Conservation (phyloP, 495 filamentous ascomycete species). For the Acidomyces sp. region DNA sequence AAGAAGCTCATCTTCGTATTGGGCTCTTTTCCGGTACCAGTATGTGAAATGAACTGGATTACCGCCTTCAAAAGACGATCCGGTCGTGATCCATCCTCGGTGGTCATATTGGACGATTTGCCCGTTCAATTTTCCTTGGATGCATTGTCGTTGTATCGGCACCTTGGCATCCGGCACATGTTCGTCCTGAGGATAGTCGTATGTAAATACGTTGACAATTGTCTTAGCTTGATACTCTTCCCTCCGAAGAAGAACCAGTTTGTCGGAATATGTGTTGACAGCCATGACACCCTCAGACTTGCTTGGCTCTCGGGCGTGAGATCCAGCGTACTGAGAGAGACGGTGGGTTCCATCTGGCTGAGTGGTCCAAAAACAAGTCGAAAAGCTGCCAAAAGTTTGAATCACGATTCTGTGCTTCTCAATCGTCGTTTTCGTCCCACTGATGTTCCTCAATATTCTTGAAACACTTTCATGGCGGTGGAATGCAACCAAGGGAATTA, state of each 20-base stretch:
- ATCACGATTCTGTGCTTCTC: slow-evolving; percentile 35
- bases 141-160: slow-evolving; percentile 37
- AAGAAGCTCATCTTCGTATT: slow-evolving; percentile 43
- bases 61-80: slow-evolving; percentile 42
- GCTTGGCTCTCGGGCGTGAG: slow-evolving; percentile 29
- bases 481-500: slow-evolving; percentile 39
- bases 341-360: background rate
- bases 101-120: slow-evolving; percentile 42
- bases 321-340: background rate
- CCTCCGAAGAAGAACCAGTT: slow-evolving; percentile 24
- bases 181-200: slow-evolving; percentile 29
- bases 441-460: slow-evolving; percentile 35
- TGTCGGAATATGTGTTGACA: slow-evolving; percentile 37
- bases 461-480: slow-evolving; percentile 35
- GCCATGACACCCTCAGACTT: slow-evolving; percentile 32
- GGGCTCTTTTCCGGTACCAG: slow-evolving; percentile 44
- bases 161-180: slow-evolving; percentile 22
- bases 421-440: slow-evolving; percentile 36
- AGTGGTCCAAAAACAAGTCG: background rate
- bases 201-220: slow-evolving; percentile 31
- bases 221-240: slow-evolving; percentile 38
- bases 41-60: slow-evolving; percentile 45
- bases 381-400: background rate
- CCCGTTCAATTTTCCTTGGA: slow-evolving; percentile 34
- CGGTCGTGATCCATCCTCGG: slow-evolving; percentile 41